Percentiles rank a stretch among this genome's conserved stretches.
phyloP scores from a whole-genome alignment of 225 moss, liverwort and hornwort species.

The Lunularia cruciata region DNA sequence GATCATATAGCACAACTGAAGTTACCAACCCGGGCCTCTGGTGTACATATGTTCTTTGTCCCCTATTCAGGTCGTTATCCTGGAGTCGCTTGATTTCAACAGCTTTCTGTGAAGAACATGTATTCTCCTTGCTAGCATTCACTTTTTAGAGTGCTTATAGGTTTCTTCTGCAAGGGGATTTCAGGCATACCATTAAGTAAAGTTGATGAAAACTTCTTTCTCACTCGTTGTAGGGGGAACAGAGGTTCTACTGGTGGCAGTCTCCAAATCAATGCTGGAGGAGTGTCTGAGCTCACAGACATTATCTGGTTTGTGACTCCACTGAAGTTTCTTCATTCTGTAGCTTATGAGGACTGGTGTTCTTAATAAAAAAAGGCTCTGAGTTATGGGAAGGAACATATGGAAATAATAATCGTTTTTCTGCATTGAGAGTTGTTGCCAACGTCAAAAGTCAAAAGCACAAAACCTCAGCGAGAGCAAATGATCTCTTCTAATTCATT shows the following conservation, averaged over 20 bases:
- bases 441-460: too few relatives aligned
- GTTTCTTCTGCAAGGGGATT: background rate
- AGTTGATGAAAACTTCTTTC: background rate
- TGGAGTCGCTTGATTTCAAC: background rate
- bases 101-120: background rate
- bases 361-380: background rate
- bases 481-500: too few relatives aligned
- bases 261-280: constrained; percentile 22
- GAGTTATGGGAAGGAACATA: background rate
- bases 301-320: constrained; percentile 26
- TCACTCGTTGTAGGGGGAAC: constrained; percentile 16
- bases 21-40: too few relatives aligned
- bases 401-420: background rate
- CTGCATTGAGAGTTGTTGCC: background rate
- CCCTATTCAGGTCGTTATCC: background rate
- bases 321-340: background rate
- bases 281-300: constrained; percentile 19
- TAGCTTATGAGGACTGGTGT: background rate
- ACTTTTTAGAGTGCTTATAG: background rate
- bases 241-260: constrained; percentile 36
- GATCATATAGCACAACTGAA: too few relatives aligned
- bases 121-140: too few relatives aligned
- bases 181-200: too few relatives aligned
- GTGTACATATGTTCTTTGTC: background rate
- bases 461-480: too few relatives aligned